Evolutionary conservation across 257 asterid species (phyloP).

Genomic region (Prunella vulgaris): DNA sequence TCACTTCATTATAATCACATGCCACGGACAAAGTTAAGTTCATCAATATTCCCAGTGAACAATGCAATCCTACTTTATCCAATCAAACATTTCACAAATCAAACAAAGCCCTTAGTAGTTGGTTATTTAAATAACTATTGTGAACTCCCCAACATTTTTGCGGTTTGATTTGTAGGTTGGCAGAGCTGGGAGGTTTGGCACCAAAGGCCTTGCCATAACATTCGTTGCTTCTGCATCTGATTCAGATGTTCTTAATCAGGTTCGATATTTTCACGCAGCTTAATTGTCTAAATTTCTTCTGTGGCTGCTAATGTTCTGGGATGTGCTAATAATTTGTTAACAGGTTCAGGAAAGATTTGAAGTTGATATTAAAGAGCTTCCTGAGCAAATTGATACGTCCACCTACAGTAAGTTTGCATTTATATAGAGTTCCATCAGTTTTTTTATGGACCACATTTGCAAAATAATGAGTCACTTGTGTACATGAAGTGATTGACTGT

Average conservation of each 20-base stretch:
- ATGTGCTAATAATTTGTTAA: neutral
- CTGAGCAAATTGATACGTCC: constrained; percentile 93
- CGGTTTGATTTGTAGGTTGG: constrained; percentile 50
- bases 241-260: constrained; percentile 94
- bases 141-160: neutral
- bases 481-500: neutral
- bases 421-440: neutral
- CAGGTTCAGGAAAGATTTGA: constrained; percentile 97
- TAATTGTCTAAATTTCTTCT: neutral
- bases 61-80: neutral
- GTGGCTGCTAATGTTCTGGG: constrained; percentile 3
- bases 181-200: constrained; percentile 93
- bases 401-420: constrained; percentile 62
- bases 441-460: neutral
- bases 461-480: neutral
- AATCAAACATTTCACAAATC: neutral
- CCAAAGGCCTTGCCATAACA: constrained; percentile 93
- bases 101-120: neutral
- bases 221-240: constrained; percentile 90
- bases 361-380: constrained; percentile 90
- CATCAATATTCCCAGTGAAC: neutral
- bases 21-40: neutral
- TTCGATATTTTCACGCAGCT: neutral
- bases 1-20: neutral
- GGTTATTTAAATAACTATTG: neutral